phyloP scores from a whole-genome alignment of 805 yeast species.

The Metschnikowia gelsemii region DNA sequence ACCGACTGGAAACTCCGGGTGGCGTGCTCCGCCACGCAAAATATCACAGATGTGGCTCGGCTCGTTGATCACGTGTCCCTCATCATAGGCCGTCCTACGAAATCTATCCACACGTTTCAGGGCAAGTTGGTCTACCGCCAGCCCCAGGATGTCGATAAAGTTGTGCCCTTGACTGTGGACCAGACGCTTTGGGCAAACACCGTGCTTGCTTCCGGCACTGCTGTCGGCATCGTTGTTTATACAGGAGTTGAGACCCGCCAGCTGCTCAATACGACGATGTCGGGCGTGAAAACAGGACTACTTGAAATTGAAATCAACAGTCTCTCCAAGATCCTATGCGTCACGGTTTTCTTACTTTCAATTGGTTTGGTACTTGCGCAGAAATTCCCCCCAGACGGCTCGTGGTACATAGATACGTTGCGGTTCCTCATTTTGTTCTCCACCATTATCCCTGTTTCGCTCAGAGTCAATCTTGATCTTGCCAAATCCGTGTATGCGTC shows the following conservation, averaged over 20 bases:
- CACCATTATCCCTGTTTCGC: slow-evolving; percentile 92
- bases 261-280: slow-evolving; percentile 84
- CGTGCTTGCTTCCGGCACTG: slow-evolving; percentile 90
- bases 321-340: slow-evolving; percentile 84
- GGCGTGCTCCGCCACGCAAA: slow-evolving; percentile 73
- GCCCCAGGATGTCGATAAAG: slow-evolving; percentile 36
- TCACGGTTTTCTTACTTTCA: slow-evolving; percentile 77
- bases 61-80: slow-evolving; percentile 49
- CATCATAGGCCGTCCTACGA: slow-evolving; percentile 82
- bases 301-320: slow-evolving; percentile 88
- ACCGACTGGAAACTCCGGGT: slow-evolving; percentile 96
- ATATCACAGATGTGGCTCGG: slow-evolving; percentile 44
- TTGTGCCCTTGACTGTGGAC: slow-evolving; percentile 74
- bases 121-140: slow-evolving; percentile 67
- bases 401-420: slow-evolving; percentile 91
- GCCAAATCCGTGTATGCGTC: slow-evolving; percentile 96
- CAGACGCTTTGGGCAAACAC: slow-evolving; percentile 98
- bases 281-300: slow-evolving; percentile 86
- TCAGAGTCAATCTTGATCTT: slow-evolving; percentile 90
- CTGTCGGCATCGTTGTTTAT: slow-evolving; percentile 82
- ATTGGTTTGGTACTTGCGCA: slow-evolving; percentile 74
- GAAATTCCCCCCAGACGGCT: slow-evolving; percentile 57
- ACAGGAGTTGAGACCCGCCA: slow-evolving; percentile 95
- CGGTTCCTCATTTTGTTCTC: slow-evolving; percentile 89
- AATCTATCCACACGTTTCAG: slow-evolving; percentile 74